Base-by-base conservation (phyloP, 2,329 filamentous ascomycete genomes). In the Zasmidium angulare region DNA sequence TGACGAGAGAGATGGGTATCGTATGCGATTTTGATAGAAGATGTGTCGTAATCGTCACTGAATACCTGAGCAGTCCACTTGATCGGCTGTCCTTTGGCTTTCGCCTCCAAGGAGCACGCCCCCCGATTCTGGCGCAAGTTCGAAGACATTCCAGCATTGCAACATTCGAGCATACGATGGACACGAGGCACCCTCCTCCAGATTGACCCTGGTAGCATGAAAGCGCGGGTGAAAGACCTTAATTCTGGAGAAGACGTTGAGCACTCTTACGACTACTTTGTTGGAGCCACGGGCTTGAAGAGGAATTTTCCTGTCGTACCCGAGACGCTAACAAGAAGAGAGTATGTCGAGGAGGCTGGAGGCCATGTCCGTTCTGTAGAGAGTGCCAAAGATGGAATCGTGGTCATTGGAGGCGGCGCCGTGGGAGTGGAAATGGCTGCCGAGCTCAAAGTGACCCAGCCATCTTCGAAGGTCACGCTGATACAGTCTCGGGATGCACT, bases 371-470 rank as follows among this genome's bases (percentile, higher is more conserved):
- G 81, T 7, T 51, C 47, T 20, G 73, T 77, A 12, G 79, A 86
- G 1, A 72, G 77, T 26, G 84, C 84, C 1, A 75, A 73, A 3
- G 77, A 84, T 20, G 85, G 84, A 0, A 83, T 92, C 1, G 83
- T 90, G 0, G 81, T 93, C 21, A 86, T 93, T n/a, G 89, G 90
- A 19, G 90, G 90, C 63, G 85, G 82, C 52, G 90, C 90, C 6
- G 90, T 93, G 1, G 90, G 90, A 9, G 86, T 93, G 56, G 90
- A 93, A 72, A 91, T 93, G 82, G 89, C 90, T 0, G 86, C 88
- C 1, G 90, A 95, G 76, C 78, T 93, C 55, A 93, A 92, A 74
- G 73, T 84, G 49, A 77, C 86, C 22, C 81, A 87, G 61, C 89
- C 90, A 0, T 68, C 82, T 11, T 77, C 85, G 55, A 82, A 82